These are phyloP conservation scores for Scedosporium dehoogii DNA, from an alignment of 2,329 filamentous ascomycete genomes.

Conservation along the genomic window DNA sequence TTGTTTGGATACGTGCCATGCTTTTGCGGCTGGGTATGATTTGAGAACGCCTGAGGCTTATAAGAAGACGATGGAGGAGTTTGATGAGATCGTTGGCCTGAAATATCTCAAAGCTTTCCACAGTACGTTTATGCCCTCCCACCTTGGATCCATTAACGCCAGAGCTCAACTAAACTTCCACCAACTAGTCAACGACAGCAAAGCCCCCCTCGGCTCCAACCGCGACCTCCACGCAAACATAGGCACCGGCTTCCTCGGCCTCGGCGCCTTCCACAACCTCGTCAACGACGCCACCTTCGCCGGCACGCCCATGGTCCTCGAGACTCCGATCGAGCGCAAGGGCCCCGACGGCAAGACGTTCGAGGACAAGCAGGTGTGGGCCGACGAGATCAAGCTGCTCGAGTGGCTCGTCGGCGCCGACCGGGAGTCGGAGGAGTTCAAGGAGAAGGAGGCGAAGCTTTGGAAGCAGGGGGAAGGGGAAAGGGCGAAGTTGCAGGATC, in stretches of 20 bases:
- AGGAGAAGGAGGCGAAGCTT: slow-evolving; percentile 51
- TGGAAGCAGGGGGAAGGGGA: slow-evolving; percentile 60
- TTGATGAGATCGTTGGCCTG: slow-evolving; percentile 68
- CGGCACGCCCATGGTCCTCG: slow-evolving; percentile 79
- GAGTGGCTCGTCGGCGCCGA: slow-evolving; percentile 84
- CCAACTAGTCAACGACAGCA: slow-evolving; percentile 78
- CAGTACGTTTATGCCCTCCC: slow-evolving; percentile 18
- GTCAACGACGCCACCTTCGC: slow-evolving; percentile 74
- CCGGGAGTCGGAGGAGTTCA: slow-evolving; percentile 62
- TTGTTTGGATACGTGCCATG: slow-evolving; percentile 93
- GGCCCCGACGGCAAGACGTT: slow-evolving; percentile 54
- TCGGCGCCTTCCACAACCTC: slow-evolving; percentile 82
- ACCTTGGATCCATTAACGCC: neutral
- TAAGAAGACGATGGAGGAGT: slow-evolving; percentile 59
- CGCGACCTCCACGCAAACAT: slow-evolving; percentile 94
- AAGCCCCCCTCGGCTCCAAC: slow-evolving; percentile 72
- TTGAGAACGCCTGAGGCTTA: slow-evolving; percentile 68
- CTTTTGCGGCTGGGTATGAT: slow-evolving; percentile 91
- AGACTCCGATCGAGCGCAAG: slow-evolving; percentile 81
- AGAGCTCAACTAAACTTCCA: slow-evolving; percentile 4
- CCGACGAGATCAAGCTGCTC: slow-evolving; percentile 86
- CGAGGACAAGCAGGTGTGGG: slow-evolving; percentile 81
- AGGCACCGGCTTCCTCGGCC: slow-evolving; percentile 83
- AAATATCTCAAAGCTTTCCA: slow-evolving; percentile 79
- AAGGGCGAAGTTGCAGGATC: slow-evolving; percentile 64